These are phyloP conservation scores for Lathyrus oleraceus DNA, from an alignment of 306 rosid genomes.

Conservation along the genomic window DNA sequence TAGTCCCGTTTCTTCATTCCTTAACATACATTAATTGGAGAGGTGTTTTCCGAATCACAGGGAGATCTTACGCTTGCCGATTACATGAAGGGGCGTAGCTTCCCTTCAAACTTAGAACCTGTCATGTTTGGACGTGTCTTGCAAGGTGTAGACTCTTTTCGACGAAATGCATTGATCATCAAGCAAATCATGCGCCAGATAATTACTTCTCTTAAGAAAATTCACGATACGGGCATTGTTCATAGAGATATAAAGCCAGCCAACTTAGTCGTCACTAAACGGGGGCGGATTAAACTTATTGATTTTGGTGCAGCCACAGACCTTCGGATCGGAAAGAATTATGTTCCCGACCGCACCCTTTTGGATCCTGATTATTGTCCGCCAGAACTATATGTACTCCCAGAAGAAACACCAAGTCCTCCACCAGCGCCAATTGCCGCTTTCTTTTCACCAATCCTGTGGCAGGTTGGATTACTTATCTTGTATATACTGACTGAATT, in stretches of 20 bases:
- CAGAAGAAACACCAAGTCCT: conserved; percentile 92
- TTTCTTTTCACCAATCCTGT: conserved; percentile 77
- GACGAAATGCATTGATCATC: conserved; percentile 82
- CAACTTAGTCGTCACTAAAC: conserved; percentile 81
- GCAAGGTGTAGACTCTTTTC: conserved; percentile 67
- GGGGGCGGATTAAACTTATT: conserved; percentile 82
- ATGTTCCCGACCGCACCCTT: conserved; percentile 61
- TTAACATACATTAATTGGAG: conserved; percentile 29
- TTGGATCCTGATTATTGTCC: conserved; percentile 94
- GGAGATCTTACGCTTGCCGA: conserved; percentile 85
- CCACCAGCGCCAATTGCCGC: conserved; percentile 96
- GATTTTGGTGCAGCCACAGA: conserved; percentile 97
- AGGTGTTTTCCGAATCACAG: conserved; percentile 45
- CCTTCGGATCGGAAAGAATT: conserved; percentile 93
- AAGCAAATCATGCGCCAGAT: conserved; percentile 94
- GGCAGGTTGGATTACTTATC: conserved; percentile 72
- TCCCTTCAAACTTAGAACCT: conserved; percentile 83
- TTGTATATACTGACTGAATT: too few relatives aligned
- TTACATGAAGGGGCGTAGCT: conserved; percentile 77
- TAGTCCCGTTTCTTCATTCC: conserved; percentile 29
- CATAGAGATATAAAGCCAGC: conserved; percentile 95
- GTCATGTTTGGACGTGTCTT: conserved; percentile 87
- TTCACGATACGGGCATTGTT: conserved; percentile 89
- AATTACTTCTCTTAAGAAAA: conserved; percentile 78
- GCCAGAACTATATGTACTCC: conserved; percentile 84